Percentiles rank a stretch among this genome's conserved stretches.
Evolutionary conservation across 352 stramenopile species (phyloP).

Genomic region (Globisporangium alternatum): DNA sequence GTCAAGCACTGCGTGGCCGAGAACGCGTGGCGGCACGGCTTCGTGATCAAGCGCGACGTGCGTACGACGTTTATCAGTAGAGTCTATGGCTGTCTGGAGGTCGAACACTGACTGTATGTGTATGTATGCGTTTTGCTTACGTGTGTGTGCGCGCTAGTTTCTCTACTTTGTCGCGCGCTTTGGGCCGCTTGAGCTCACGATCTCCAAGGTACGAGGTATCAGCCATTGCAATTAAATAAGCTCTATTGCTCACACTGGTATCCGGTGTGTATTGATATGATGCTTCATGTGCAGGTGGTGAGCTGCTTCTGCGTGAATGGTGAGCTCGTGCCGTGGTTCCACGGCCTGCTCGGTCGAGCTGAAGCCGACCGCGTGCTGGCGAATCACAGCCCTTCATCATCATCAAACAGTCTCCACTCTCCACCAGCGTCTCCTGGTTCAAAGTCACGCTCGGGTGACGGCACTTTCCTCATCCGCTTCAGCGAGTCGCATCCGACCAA

Average conservation of each 20-base stretch:
- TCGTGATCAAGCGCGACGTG: conserved; percentile 47
- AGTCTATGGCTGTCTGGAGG: neutral
- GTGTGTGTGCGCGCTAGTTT: conserved; percentile 33
- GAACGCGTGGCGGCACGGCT: conserved; percentile 35
- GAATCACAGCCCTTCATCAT: neutral
- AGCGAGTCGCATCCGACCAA: conserved; percentile 75
- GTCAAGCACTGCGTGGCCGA: conserved; percentile 51
- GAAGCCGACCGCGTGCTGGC: conserved; percentile 48
- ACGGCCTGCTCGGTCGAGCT: conserved; percentile 49
- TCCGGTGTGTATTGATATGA: neutral
- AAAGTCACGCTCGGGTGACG: conserved; percentile 28
- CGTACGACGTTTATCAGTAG: neutral
- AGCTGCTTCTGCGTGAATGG: conserved; percentile 56
- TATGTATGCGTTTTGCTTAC: neutral
- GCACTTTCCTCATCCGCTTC: conserved; percentile 74
- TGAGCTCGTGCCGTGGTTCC: conserved; percentile 73
- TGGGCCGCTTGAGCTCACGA: conserved; percentile 51
- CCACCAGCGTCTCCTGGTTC: conserved; percentile 5
- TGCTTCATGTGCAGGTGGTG: conserved; percentile 26
- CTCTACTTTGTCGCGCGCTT: conserved; percentile 65
- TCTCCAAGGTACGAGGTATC: conserved; percentile 34
- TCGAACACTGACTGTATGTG: neutral
- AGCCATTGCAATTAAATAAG: neutral
- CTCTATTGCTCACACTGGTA: no score
- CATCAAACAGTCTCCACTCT: neutral